Base-by-base conservation (phyloP, 768 basidiomycete species). In the Paxillus ammoniavirescens region DNA sequence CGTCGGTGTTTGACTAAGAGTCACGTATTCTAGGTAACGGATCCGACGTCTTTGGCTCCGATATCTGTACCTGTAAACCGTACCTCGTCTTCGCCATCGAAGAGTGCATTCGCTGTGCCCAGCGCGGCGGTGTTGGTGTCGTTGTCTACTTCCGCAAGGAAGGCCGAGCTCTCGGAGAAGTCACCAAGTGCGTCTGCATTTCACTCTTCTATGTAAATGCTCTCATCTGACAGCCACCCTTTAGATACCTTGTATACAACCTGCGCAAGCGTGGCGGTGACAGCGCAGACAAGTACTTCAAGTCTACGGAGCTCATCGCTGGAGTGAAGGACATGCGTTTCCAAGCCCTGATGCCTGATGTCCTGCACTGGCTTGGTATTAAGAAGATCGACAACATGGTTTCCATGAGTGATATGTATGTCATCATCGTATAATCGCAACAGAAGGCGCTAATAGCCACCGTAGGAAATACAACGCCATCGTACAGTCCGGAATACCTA, bases 301-400 rank as follows among this genome's bases (percentile, higher is more conserved):
- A 89, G 67, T 84, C 87, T 5, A 98, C 96, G 0, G 95, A 95
- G 71, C 75, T 90, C 58, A 91, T 98, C 55, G 95, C 95, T 0
- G 95, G 95, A 8, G 94, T 97, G 21, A 91, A 93, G 73, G 92
- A 94, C 65, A 92, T 93, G 91, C 83, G 93, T n/a, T 94, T 94
- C 85, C 79, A 86, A 67, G 91, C 87, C 18, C 77, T 93, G 55
- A 97, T 98, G 94, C 96, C 96, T 3, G 96, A 98, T 66, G 89
- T 97, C 6, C 73, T 98, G 42, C 93, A 94, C 67, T 98, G 94
- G 92, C 72, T 98, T 15, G 96, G 96, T 0, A 89, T 98, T 65
- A 86, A 67, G 72, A 91, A 91, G 78, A 82, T 98, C 42, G 84
- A 93, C 70, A 86, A 86, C 64, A 84, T 98, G 86, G 86, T 96